Percentiles rank a stretch among this genome's conserved stretches.
Conservation (phyloP, 345 rosid species). For the Syzygium grande region DNA sequence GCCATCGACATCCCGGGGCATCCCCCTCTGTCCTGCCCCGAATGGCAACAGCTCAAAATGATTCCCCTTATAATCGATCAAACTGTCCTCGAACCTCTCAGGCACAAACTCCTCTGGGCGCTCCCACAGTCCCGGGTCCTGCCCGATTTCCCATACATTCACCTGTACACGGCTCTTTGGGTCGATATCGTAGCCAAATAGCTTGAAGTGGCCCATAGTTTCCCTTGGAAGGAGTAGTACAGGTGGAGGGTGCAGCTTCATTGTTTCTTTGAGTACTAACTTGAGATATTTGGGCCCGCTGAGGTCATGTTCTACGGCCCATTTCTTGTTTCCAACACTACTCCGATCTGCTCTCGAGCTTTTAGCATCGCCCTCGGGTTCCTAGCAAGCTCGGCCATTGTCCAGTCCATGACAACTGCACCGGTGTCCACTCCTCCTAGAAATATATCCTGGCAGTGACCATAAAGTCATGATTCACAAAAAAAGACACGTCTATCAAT, state of each 20-base stretch:
- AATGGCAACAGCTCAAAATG: background rate
- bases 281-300: background rate
- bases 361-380: background rate
- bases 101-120: background rate
- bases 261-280: background rate
- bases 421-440: background rate
- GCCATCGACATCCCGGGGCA: background rate
- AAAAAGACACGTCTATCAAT: background rate
- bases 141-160: background rate
- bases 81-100: background rate
- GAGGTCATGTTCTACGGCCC: background rate
- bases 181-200: background rate
- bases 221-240: background rate
- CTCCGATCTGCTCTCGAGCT: background rate
- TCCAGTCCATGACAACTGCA: background rate
- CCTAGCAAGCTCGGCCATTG: background rate
- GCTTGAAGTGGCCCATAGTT: background rate
- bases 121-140: background rate
- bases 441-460: background rate
- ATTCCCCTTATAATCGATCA: background rate
- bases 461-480: background rate
- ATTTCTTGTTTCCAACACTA: background rate
- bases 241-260: background rate
- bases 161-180: background rate
- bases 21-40: background rate